These are phyloP conservation scores for Adansonia madagascariensis DNA, from an alignment of 441 rosid species.

Conservation along the genomic window DNA sequence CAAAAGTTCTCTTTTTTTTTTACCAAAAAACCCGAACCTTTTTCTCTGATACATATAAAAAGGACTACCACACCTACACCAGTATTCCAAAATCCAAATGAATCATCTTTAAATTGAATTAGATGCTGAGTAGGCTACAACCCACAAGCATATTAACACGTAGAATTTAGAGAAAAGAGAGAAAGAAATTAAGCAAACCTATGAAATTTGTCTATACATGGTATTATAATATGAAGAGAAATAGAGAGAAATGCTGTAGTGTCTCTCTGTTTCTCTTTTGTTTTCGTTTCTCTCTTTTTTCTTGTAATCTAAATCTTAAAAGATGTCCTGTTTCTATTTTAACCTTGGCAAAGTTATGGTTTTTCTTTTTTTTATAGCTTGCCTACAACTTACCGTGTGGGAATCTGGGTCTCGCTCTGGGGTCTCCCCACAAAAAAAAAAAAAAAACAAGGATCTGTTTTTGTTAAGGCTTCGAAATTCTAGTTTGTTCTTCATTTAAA, in stretches of 20 bases:
- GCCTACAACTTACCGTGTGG: background rate
- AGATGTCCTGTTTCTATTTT: background rate
- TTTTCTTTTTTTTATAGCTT: background rate
- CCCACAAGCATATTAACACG: conserved; percentile 5
- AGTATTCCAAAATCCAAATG: conserved; percentile 17
- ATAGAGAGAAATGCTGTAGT: background rate
- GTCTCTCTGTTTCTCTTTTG: conserved; percentile 1
- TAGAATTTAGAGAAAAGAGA: background rate
- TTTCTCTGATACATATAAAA: background rate
- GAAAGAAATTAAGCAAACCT: background rate
- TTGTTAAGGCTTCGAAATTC: background rate
- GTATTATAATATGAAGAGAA: background rate
- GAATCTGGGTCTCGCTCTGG: no score
- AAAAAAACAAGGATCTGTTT: background rate
- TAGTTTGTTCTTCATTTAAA: background rate
- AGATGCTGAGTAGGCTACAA: conserved; percentile 11
- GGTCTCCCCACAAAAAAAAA: background rate
- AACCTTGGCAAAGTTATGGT: background rate
- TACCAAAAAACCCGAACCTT: background rate
- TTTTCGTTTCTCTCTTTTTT: background rate
- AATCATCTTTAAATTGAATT: background rate
- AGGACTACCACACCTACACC: background rate
- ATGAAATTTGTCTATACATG: conserved; percentile 2
- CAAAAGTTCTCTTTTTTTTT: background rate
- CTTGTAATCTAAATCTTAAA: background rate